phyloP scores from a whole-genome alignment of 2,329 filamentous ascomycete genomes.

The Colletotrichum euphorbiae region DNA sequence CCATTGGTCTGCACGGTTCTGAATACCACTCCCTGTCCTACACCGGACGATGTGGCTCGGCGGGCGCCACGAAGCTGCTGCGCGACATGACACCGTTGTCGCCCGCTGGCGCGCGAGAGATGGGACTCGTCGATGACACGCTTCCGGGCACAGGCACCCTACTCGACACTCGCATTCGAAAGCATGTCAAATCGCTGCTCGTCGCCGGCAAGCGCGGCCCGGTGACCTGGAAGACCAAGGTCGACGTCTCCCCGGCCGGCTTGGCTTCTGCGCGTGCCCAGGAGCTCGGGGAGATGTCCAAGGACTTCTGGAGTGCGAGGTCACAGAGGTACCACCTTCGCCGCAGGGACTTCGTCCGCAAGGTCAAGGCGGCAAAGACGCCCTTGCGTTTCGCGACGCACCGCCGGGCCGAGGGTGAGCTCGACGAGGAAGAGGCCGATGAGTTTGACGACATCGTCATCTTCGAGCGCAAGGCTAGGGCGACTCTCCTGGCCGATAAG shows the following conservation, averaged over 20 bases:
- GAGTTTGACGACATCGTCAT: conserved; percentile 49
- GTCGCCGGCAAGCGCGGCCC: conserved; percentile 33
- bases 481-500: conserved; percentile 26
- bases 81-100: conserved; percentile 53
- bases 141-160: conserved; percentile 48
- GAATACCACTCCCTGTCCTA: conserved; percentile 57
- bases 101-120: conserved; percentile 50
- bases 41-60: conserved; percentile 50
- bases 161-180: conserved; percentile 51
- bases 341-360: conserved; percentile 54
- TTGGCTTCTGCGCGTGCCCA: conserved; percentile 49
- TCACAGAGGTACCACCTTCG: conserved; percentile 52
- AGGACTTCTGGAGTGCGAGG: conserved; percentile 55
- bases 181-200: conserved; percentile 49
- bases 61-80: conserved; percentile 47
- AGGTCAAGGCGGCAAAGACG: conserved; percentile 50
- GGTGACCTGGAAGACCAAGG: conserved; percentile 49
- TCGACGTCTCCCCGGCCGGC: conserved; percentile 47
- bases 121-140: conserved; percentile 54
- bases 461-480: conserved; percentile 40
- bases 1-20: conserved; percentile 51
- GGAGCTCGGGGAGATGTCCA: conserved; percentile 55
- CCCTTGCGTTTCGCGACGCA: conserved; percentile 55
- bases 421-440: conserved; percentile 53
- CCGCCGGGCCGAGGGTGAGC: conserved; percentile 44